These are phyloP conservation scores for Lobosporangium transversale DNA, from an alignment of 192 early-diverging fungal genomes.

Conservation along the genomic window DNA sequence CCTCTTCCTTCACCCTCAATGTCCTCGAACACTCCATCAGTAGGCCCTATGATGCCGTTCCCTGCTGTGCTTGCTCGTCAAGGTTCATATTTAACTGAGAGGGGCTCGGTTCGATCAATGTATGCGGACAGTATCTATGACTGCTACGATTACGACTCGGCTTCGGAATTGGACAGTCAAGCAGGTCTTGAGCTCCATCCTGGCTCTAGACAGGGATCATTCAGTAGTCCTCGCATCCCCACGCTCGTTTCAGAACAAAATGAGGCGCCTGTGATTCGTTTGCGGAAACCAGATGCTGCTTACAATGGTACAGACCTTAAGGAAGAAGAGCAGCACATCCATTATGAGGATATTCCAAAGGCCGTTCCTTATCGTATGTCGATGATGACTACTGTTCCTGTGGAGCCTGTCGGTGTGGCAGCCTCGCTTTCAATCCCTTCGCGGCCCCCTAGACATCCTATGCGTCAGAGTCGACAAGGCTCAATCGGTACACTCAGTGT, in stretches of 20 bases:
- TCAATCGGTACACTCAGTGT: conserved; percentile 33
- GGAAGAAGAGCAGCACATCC: conserved; percentile 45
- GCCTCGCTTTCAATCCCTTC: conserved; percentile 17
- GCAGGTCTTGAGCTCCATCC: not conserved
- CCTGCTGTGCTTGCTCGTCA: conserved; percentile 31
- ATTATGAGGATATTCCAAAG: conserved; percentile 38
- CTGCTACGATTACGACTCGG: conserved; percentile 49
- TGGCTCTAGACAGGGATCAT: conserved; percentile 11
- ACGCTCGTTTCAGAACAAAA: not conserved
- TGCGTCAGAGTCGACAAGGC: conserved; percentile 42
- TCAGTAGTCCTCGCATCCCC: not conserved
- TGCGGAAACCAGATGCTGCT: not conserved
- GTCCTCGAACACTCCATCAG: not conserved
- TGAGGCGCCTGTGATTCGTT: conserved; percentile 11
- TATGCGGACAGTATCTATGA: conserved; percentile 52
- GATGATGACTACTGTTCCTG: conserved; percentile 46
- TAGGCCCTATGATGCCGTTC: conserved; percentile 3
- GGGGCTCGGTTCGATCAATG: conserved; percentile 38
- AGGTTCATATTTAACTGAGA: conserved; percentile 35
- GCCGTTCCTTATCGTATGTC: conserved; percentile 46
- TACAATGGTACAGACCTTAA: not conserved
- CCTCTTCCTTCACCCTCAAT: conserved; percentile 38
- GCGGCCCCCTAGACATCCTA: conserved; percentile 40
- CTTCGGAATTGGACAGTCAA: conserved; percentile 32
- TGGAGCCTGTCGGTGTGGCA: conserved; percentile 30